Evolutionary conservation across 768 basidiomycete species (phyloP), one percentile per base, ranked within the genome.

Genomic region (Pholiota molesta): DNA sequence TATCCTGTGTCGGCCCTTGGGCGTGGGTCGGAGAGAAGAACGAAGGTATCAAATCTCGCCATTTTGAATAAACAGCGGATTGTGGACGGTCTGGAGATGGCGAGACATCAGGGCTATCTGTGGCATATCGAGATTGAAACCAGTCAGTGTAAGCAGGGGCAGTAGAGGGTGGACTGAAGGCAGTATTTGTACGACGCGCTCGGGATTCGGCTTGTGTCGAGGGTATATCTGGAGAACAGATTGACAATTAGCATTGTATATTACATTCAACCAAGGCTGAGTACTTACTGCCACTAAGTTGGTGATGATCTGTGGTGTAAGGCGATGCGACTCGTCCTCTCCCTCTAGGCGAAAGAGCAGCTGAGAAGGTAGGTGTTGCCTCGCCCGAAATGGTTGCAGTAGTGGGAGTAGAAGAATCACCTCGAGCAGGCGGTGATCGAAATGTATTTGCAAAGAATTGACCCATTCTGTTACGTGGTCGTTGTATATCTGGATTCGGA

Each of bases 371-470:
- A 52, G 57, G 47, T 51, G 37, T 59, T 23, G 26, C 35, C 16
- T 54, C 52, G 53, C 33, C 60, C 5, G 68, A 63, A 7, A 67
- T 58, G 7, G 66, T 62, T 29, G 68, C 66, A 35, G 67, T 69
- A 52, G 75, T 69, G 47, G 74, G 79, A 53, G 72, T 70, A 52
- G 69, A 70, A 21, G 79, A 76, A 29, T 78, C 79, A 60, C 72
- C 66, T 35, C 80, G 79, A 21, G 68, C 67, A 49, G 78, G 73
- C 29, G 79, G 71, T 2, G 85, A 83, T 1, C 83, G 78, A 29
- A 88, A 79, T 3, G 85, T 82, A 59, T 83, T 81, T 13, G 75
- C 78, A 57, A 90, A 78, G 56, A 89, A 77, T 42, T 83, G 82
- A 26, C 83, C 77, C 54, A 89, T 78, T 31, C 64, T 59, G 47